phyloP scores from a whole-genome alignment of 768 basidiomycete genomes.

The Calvatia gigantea region DNA sequence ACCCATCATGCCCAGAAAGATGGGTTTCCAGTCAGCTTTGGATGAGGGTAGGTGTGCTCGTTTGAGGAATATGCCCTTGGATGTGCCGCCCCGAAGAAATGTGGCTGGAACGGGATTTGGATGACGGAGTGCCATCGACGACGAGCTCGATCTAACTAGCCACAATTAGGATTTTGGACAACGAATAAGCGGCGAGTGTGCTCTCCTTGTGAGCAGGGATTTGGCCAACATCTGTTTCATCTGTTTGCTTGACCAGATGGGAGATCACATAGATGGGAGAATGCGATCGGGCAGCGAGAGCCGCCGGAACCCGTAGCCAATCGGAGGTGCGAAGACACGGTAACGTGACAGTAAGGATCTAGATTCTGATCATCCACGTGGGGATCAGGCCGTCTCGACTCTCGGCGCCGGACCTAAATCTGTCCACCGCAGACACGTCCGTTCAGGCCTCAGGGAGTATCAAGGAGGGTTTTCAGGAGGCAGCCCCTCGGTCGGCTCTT shows the following conservation, averaged over 20 bases:
- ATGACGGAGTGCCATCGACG: neutral
- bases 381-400: neutral
- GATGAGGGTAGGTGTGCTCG: slow-evolving; percentile 49
- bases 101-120: slow-evolving; percentile 43
- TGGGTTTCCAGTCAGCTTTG: slow-evolving; percentile 48
- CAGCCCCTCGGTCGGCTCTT: neutral
- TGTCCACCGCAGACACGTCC: neutral
- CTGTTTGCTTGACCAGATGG: neutral
- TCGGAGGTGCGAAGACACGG: neutral
- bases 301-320: neutral
- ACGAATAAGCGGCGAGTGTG: neutral
- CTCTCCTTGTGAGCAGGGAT: neutral
- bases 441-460: neutral
- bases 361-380: neutral
- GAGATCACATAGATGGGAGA: neutral
- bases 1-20: slow-evolving; percentile 77
- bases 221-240: neutral
- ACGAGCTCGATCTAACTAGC: neutral
- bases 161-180: neutral
- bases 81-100: slow-evolving; percentile 73
- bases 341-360: neutral
- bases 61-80: slow-evolving; percentile 71
- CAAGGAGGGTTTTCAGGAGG: neutral
- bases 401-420: too few species aligned
- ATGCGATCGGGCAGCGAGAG: too few species aligned